Percentiles rank a stretch among this genome's conserved stretches.
Conservation (phyloP, 345 rosid genomes). For the Populus simonii region DNA sequence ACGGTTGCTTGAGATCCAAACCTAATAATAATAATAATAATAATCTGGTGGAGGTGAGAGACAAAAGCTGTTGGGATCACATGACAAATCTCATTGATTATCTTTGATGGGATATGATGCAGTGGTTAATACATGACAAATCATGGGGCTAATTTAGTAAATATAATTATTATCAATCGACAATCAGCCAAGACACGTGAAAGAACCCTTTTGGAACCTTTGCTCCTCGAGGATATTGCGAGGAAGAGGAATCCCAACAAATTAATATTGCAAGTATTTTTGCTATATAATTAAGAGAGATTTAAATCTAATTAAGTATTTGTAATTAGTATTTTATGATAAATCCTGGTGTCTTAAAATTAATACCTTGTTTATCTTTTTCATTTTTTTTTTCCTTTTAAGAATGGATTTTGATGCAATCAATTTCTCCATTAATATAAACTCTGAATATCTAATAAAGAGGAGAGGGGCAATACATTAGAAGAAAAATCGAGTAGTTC, state of each 20-base stretch:
- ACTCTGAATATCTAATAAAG: not conserved
- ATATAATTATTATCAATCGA: not conserved
- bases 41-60: not conserved
- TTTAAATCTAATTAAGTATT: not conserved
- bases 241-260: not conserved
- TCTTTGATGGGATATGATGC: not conserved
- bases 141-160: not conserved
- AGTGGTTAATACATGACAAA: not conserved
- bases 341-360: not conserved
- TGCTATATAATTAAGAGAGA: too few species aligned
- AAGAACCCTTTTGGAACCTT: not conserved
- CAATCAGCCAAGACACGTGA: not conserved
- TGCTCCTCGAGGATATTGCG: not conserved
- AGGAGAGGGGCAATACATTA: not conserved
- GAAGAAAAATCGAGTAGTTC: not conserved
- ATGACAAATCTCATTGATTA: not conserved
- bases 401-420: too few species aligned
- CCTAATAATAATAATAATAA: not conserved
- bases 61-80: not conserved
- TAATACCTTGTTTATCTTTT: too few species aligned
- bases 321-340: not conserved
- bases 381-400: too few species aligned
- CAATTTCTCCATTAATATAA: not conserved
- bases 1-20: not conserved
- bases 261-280: not conserved